Base-by-base conservation (phyloP, 768 basidiomycete genomes). In the Psilocybe sp. region DNA sequence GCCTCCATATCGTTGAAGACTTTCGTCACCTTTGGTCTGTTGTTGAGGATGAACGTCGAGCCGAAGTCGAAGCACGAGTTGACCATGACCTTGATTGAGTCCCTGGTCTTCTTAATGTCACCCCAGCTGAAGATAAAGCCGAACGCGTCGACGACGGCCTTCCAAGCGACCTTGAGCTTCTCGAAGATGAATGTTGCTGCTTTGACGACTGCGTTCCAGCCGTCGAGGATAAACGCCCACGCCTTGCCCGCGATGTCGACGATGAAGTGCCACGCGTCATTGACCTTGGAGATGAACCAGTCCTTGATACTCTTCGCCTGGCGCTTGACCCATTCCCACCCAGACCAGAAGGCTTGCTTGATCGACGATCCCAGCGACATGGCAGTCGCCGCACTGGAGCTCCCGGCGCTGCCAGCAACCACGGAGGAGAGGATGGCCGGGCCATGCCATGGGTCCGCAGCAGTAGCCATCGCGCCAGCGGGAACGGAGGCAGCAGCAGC, bases 201-300 rank as follows among this genome's bases (percentile, higher is more conserved):
- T 31, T 44, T 44, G 43, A 44, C 43, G 13, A 44, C 43, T 4
- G 43, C 43, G 28, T 16, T 44, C n/a, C 23, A 20, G 15, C 18
- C 16, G 33, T 44, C 43, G 16, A 44, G 43, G 9, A 44, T 16
- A 20, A 44, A 44, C 11, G 43, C 19, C 43, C 43, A 44, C 28
- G 43, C 43, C 43, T 44, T 28, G 12, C 43, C 43, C 3, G 43
- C 43, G 18, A 44, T 19, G 43, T 15, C 8, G 43, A 44, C 43
- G 8, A 44, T 32, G 16, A 44, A 44, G 20, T 44, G 19, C 43
- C 43, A 44, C 33, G 43, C 43, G 43, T 44, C 43, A 20, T 31
- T 31, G 33, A 44, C 28, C 43, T 44, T 44, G 12, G 16, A 19
- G 31, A 44, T 19, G 20, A 44, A n/a, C 43, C 43, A 44, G 15